phyloP scores from a whole-genome alignment of 441 rosid genomes.

The Syzygium syzygioides region DNA sequence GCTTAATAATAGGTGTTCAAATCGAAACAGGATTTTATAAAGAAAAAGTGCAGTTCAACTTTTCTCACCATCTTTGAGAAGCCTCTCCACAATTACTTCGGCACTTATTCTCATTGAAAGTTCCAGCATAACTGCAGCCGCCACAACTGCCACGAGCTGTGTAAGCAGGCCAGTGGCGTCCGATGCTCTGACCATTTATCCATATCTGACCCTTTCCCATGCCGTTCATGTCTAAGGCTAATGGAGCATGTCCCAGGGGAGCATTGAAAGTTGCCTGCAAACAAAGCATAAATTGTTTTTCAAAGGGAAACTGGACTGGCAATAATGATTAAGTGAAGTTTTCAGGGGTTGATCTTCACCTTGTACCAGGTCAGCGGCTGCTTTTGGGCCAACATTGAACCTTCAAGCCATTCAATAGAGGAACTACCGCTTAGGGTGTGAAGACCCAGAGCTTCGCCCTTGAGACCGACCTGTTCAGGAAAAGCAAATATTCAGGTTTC shows the following conservation, averaged over 20 bases:
- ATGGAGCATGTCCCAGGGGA: background rate
- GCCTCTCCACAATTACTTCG: background rate
- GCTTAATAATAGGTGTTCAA: background rate
- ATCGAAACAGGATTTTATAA: background rate
- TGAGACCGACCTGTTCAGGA: slow-evolving; percentile 37
- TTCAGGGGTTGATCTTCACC: slow-evolving; percentile 22
- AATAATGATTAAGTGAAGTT: background rate
- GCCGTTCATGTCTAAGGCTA: background rate
- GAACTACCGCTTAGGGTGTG: slow-evolving; percentile 34
- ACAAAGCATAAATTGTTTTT: background rate
- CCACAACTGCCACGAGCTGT: background rate
- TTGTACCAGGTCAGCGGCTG: slow-evolving; percentile 69
- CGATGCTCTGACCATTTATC: background rate
- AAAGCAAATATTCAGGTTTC: background rate
- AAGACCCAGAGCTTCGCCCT: slow-evolving; percentile 48
- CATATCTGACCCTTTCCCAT: slow-evolving; percentile 4
- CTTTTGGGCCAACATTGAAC: slow-evolving; percentile 33
- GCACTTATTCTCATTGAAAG: background rate
- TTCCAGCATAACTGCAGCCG: background rate
- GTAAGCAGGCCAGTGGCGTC: slow-evolving; percentile 4
- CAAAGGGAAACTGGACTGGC: background rate
- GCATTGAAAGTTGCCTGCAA: background rate
- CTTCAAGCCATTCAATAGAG: slow-evolving; percentile 51
- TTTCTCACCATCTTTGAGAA: slow-evolving; percentile 1
- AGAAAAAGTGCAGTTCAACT: background rate